Evolutionary conservation across 306 rosid species (phyloP), one percentile per base, ranked within the genome.

Genomic region (Dryas alaskensis): DNA sequence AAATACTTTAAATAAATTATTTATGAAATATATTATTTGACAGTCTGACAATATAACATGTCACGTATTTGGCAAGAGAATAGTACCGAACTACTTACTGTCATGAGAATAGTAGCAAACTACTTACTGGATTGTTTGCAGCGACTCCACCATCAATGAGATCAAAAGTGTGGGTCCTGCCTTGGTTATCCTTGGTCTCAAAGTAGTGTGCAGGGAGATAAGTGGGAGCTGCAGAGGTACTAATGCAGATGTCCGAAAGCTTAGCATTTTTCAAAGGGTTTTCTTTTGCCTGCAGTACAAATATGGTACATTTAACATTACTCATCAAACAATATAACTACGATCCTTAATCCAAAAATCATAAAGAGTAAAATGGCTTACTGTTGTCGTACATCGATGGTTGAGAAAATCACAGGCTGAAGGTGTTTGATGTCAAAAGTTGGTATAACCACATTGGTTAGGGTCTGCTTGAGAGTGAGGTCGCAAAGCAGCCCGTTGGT

Each of bases 181-280:
- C 88, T 8, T 69, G 57, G 0, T 16, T 22, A 67, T 85, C 81
- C 4, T 61, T 53, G 3, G 70, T 68, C 40, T 77, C 68, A 16
- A 85, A 85, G 57, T 42, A 79, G 60, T 85, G 86, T 8, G 84
- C 69, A 0, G 88, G 88, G 12, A 85, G 69, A 67, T 27, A 85
- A 9, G 82, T 81, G 17, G 86, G 88, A 37, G 88, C 88, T 40
- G 88, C 88, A 0, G 88, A 85, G 19, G 88, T 85, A 45, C 84
- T 48, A 0, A 85, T 27, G 68, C 86, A 85, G 6, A 79, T 49
- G 69, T 85, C 88, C 44, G 82, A 69, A 0, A 85, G 80, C 66
- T 60, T 55, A 11, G 82, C 76, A 65, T 84, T 78, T 73, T 72
- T 80, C 64, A 65, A 51, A 4, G 75, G 61, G 60, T 43, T 17